A percentile compares a stretch with the other conserved stretches of the same genome.
Conservation (phyloP, 371 early-diverging fungal species). For the Umbelopsis sp. region DNA sequence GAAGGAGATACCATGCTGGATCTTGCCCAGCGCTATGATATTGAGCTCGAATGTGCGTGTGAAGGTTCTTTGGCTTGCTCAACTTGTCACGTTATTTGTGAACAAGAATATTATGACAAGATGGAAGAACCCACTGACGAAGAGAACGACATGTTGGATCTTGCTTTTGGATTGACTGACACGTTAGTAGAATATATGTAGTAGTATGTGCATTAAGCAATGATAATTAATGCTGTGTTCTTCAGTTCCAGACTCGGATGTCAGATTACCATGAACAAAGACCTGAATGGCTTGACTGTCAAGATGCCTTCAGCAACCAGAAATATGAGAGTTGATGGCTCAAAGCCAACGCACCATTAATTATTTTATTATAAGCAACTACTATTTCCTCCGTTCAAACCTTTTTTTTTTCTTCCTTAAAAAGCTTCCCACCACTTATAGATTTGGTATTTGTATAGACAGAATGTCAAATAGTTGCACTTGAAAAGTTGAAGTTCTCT, state of each 20-base stretch:
- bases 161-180: constrained; percentile 97
- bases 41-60: constrained; percentile 99
- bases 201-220: not conserved
- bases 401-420: not conserved
- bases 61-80: constrained; percentile 97
- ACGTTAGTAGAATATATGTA: constrained; percentile 61
- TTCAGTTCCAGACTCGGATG: constrained; percentile 95
- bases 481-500: not conserved
- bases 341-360: constrained; percentile 54
- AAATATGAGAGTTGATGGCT: constrained; percentile 95
- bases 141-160: constrained; percentile 99
- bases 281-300: constrained; percentile 88
- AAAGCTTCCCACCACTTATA: not conserved
- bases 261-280: constrained; percentile 87
- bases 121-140: constrained; percentile 96
- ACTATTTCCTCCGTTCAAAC: not conserved
- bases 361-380: not conserved
- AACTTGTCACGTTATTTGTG: constrained; percentile 97
- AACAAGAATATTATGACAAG: constrained; percentile 82
- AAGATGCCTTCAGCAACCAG: constrained; percentile 95
- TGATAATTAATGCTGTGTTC: not conserved
- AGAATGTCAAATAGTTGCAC: not conserved
- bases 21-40: constrained; percentile 93
- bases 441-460: constrained; percentile 15
- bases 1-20: constrained; percentile 93